Percentiles rank a stretch among this genome's conserved stretches.
Conservation (phyloP, 139 green algal genomes). For the Picochlorum costavermella region DNA sequence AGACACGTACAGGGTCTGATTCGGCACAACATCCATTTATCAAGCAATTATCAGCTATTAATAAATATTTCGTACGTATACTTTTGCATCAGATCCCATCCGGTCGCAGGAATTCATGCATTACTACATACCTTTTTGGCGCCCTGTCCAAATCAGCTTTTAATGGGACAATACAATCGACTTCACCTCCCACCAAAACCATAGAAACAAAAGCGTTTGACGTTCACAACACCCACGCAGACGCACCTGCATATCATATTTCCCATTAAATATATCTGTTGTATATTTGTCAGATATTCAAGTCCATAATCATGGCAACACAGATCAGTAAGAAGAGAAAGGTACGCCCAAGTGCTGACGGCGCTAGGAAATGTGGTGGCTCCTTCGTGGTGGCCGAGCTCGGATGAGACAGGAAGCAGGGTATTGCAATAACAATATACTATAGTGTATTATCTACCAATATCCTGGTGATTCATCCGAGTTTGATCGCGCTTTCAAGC, state of each 20-base stretch:
- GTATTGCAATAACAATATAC: too few species aligned
- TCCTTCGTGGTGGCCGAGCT: not conserved
- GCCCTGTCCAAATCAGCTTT: too few species aligned
- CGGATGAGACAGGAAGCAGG: too few species aligned
- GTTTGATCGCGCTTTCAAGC: too few species aligned
- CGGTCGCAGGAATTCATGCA: too few species aligned
- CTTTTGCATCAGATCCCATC: too few species aligned
- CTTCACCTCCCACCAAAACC: too few species aligned
- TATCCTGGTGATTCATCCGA: too few species aligned
- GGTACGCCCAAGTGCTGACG: slow-evolving; percentile 15
- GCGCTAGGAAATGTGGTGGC: not conserved
- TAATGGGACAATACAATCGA: too few species aligned
- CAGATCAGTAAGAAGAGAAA: slow-evolving; percentile 48
- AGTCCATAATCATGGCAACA: slow-evolving; percentile 28
- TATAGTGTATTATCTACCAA: too few species aligned
- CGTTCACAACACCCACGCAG: not conserved
- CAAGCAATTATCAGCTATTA: not conserved
- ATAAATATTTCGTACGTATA: not conserved
- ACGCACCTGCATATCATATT: not conserved
- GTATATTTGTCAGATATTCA: not conserved
- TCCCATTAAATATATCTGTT: slow-evolving; percentile 1
- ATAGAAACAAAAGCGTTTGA: not conserved
- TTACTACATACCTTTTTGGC: too few species aligned
- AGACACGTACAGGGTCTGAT: slow-evolving; percentile 90
- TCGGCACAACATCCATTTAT: slow-evolving; percentile 59